Evolutionary conservation across 83 land plant species (phyloP).

Genomic region (Picea engelmannii): DNA sequence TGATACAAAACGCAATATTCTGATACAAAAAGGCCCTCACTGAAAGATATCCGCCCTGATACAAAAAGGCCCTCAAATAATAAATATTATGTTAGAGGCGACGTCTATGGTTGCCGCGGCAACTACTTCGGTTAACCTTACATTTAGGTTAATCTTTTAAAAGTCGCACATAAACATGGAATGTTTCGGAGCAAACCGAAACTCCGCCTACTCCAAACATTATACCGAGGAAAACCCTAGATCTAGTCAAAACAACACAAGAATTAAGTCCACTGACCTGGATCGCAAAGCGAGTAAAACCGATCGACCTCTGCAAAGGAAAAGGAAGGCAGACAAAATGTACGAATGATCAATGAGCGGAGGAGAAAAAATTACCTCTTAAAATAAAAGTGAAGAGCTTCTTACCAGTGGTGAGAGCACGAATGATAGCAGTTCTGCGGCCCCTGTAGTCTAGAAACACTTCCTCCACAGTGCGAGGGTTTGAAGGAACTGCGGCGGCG

Average conservation of each 20-base stretch:
- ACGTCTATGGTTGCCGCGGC: too few species aligned
- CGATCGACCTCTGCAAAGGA: conserved; percentile 1
- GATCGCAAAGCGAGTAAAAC: conserved; percentile 13
- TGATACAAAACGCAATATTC: too few species aligned
- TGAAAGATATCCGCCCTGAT: too few species aligned
- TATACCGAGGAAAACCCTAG: background rate
- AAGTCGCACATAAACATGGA: background rate
- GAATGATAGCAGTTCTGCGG: conserved; percentile 59
- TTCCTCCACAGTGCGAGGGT: conserved; percentile 71
- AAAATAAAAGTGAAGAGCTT: background rate
- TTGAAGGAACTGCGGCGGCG: conserved; percentile 29
- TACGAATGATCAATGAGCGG: background rate
- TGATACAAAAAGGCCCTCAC: too few species aligned
- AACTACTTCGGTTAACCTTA: background rate
- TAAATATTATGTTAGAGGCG: too few species aligned
- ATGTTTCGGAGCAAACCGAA: background rate
- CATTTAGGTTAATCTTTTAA: background rate
- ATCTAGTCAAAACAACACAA: background rate
- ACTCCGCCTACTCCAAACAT: background rate
- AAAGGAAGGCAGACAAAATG: background rate
- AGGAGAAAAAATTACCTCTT: background rate
- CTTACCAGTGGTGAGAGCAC: conserved; percentile 65
- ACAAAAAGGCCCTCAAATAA: too few species aligned
- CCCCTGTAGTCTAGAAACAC: conserved; percentile 68
- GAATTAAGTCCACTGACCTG: background rate